phyloP scores from a whole-genome alignment of 805 yeast genomes.

The Brettanomyces custersianus region DNA sequence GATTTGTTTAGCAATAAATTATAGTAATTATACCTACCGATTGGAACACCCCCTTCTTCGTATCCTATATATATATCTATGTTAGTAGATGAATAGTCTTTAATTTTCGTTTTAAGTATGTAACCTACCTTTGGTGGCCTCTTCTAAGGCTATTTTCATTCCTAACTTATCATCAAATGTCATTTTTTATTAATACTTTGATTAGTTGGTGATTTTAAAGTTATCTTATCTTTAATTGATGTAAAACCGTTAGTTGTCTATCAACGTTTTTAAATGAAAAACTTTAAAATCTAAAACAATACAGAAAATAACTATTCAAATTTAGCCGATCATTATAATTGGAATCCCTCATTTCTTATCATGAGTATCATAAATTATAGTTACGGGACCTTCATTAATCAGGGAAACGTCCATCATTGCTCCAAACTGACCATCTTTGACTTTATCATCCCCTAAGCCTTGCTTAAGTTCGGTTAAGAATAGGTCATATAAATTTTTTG shows the following conservation, averaged over 20 bases:
- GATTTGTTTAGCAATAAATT: background rate
- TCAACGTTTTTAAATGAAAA: background rate
- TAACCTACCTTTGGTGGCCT: conserved; percentile 50
- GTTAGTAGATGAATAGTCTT: background rate
- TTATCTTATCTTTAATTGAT: too few species aligned
- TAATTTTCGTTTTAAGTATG: background rate
- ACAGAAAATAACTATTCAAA: background rate
- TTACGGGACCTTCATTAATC: conserved; percentile 90
- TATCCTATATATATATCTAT: conserved; percentile 33
- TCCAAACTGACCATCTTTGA: conserved; percentile 86
- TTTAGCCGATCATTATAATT: background rate
- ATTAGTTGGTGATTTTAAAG: too few species aligned
- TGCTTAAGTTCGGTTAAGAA: conserved; percentile 40
- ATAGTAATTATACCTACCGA: conserved; percentile 34
- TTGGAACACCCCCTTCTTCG: conserved; percentile 87
- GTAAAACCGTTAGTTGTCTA: too few species aligned
- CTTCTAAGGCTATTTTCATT: conserved; percentile 60
- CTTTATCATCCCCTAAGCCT: conserved; percentile 54
- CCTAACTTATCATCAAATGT: conserved; percentile 59
- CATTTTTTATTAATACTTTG: too few species aligned
- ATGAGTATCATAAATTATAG: conserved; percentile 71
- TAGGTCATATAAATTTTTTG: conserved; percentile 39
- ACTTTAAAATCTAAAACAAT: background rate
- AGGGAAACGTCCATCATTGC: conserved; percentile 94
- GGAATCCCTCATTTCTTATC: conserved; percentile 27